A percentile compares a stretch with the other conserved stretches of the same genome.
These are phyloP conservation scores for Nephelium lappaceum DNA, from an alignment of 345 rosid species.

Conservation along the genomic window DNA sequence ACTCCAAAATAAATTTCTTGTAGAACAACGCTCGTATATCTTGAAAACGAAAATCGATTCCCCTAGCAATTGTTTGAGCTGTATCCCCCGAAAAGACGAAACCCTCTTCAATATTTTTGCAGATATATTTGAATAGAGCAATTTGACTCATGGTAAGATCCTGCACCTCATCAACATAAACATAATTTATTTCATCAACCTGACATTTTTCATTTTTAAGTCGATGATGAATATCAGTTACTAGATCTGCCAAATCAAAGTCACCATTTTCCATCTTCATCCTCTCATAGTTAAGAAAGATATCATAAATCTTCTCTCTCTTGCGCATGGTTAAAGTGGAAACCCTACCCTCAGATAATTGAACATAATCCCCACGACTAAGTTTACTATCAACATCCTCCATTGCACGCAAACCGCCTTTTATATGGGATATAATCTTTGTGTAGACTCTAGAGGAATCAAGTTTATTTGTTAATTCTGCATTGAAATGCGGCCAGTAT, in stretches of 20 bases:
- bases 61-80: slow-evolving; percentile 34
- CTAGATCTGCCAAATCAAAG: slow-evolving; percentile 62
- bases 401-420: slow-evolving; percentile 42
- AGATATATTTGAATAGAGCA: slow-evolving; percentile 46
- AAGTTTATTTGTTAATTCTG: slow-evolving; percentile 38
- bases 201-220: slow-evolving; percentile 28
- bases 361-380: slow-evolving; percentile 36
- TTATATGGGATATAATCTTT: slow-evolving; percentile 58
- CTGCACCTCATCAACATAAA: slow-evolving; percentile 67
- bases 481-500: slow-evolving; percentile 60
- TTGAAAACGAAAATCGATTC: slow-evolving; percentile 53
- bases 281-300: slow-evolving; percentile 48
- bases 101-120: slow-evolving; percentile 49
- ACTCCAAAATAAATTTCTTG: slow-evolving; percentile 36
- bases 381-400: slow-evolving; percentile 37
- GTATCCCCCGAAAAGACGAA: slow-evolving; percentile 53
- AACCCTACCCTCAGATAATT: slow-evolving; percentile 34
- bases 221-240: slow-evolving; percentile 52
- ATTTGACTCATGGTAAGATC: slow-evolving; percentile 63
- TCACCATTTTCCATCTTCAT: slow-evolving; percentile 45
- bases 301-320: slow-evolving; percentile 42
- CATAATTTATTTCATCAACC: slow-evolving; percentile 45
- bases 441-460: slow-evolving; percentile 52
- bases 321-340: slow-evolving; percentile 34
- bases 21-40: slow-evolving; percentile 48